A percentile compares a stretch with the other conserved stretches of the same genome.
Conservation (phyloP, 371 early-diverging fungal species). For the Syncephalastrum racemosum region DNA sequence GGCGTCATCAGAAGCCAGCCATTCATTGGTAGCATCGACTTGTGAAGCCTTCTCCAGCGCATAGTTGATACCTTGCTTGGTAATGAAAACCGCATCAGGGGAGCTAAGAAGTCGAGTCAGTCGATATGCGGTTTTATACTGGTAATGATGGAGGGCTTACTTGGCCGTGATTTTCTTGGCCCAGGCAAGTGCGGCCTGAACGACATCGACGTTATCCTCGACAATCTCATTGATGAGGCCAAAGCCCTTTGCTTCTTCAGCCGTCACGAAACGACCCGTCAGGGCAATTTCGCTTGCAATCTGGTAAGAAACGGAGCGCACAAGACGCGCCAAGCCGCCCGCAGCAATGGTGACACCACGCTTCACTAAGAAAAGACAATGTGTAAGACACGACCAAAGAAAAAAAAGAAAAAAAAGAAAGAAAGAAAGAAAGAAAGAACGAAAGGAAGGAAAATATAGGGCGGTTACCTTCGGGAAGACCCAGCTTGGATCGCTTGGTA, state of each 20-base stretch:
- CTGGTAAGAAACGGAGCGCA: constrained; percentile 44
- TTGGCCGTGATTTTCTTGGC: constrained; percentile 40
- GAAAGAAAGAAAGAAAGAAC: constrained; percentile 1
- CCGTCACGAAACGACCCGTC: constrained; percentile 46
- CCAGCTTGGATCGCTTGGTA: constrained; percentile 43
- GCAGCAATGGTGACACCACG: constrained; percentile 46
- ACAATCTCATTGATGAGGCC: constrained; percentile 49
- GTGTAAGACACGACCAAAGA: not conserved
- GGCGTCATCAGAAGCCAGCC: constrained; percentile 40
- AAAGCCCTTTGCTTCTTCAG: constrained; percentile 42
- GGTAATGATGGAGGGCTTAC: constrained; percentile 17
- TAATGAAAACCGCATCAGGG: constrained; percentile 46
- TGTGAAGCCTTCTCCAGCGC: constrained; percentile 40
- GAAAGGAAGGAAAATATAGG: not conserved
- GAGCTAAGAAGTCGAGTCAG: constrained; percentile 20
- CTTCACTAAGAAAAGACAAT: constrained; percentile 23
- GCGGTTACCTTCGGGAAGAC: constrained; percentile 41
- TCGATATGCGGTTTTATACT: not conserved
- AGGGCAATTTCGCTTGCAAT: constrained; percentile 44
- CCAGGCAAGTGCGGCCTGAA: constrained; percentile 34
- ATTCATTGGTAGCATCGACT: constrained; percentile 35
- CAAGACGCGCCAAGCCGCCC: constrained; percentile 47
- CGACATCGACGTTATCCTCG: constrained; percentile 32
- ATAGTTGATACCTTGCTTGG: constrained; percentile 43
- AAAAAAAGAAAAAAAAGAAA: not conserved